Conservation (phyloP, 129 eudicot genomes). For the Apium graveolens region DNA sequence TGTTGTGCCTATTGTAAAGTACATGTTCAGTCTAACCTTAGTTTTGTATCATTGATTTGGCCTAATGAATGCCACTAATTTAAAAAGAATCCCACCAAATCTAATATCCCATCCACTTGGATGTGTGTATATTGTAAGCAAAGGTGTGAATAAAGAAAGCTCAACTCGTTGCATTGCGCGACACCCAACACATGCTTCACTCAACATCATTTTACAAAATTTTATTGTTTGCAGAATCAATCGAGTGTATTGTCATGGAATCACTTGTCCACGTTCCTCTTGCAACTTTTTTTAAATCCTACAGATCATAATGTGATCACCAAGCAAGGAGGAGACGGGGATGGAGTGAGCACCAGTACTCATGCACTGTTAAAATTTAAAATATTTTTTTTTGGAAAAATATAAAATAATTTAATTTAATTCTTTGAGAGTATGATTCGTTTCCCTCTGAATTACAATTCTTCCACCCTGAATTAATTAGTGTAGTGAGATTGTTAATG, state of each 20-base stretch:
- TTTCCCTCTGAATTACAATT: too few relatives aligned
- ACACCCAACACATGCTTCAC: slow-evolving; percentile 9
- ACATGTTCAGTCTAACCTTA: slow-evolving; percentile 3
- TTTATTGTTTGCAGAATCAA: background rate
- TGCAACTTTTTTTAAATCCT: background rate
- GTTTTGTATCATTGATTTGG: background rate
- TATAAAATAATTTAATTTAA: too few relatives aligned
- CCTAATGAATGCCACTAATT: slow-evolving; percentile 1
- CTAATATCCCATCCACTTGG: slow-evolving; percentile 11
- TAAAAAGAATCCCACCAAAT: slow-evolving; percentile 2
- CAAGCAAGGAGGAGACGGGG: too few relatives aligned
- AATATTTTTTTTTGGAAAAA: too few relatives aligned
- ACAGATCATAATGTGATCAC: too few relatives aligned
- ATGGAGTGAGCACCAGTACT: too few relatives aligned
- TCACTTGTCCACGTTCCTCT: slow-evolving; percentile 16
- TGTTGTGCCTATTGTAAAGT: background rate
- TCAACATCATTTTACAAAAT: background rate
- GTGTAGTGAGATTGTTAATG: background rate
- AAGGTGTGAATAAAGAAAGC: slow-evolving; percentile 16
- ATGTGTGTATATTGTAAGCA: background rate
- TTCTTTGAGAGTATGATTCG: too few relatives aligned
- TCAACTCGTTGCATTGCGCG: background rate
- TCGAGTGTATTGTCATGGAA: slow-evolving; percentile 8
- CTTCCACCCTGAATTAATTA: too few relatives aligned
- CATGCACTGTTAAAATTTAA: too few relatives aligned